Evolutionary conservation across 2,329 filamentous ascomycete species (phyloP).

Genomic region (Zelopaecilomyces penicillatus): DNA sequence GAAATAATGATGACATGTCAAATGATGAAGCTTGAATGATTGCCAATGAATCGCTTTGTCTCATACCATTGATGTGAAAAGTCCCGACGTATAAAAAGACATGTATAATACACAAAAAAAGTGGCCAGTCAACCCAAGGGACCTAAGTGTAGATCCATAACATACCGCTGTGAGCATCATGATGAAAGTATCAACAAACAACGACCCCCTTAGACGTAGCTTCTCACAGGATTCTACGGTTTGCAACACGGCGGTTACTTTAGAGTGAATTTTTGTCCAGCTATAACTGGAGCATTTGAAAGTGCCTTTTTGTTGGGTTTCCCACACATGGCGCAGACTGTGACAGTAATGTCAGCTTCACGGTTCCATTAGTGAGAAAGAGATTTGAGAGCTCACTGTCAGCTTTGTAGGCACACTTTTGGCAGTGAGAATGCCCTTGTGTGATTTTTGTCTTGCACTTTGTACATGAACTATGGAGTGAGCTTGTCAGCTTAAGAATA

Average conservation of each 20-base stretch:
- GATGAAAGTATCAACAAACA: too few species aligned
- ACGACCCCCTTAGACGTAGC: too few species aligned
- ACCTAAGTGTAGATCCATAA: too few species aligned
- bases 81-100: too few species aligned
- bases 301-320: slow-evolving; percentile 47
- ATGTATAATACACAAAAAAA: too few species aligned
- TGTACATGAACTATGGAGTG: slow-evolving; percentile 40
- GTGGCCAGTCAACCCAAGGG: too few species aligned
- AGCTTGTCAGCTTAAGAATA: too few species aligned
- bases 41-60: not conserved
- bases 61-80: too few species aligned
- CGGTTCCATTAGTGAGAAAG: not conserved
- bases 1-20: not conserved
- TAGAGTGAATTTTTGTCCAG: slow-evolving; percentile 54
- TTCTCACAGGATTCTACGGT: too few species aligned
- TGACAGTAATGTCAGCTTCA: slow-evolving; percentile 8
- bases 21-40: not conserved
- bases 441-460: slow-evolving; percentile 57
- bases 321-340: slow-evolving; percentile 57
- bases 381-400: slow-evolving; percentile 37
- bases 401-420: slow-evolving; percentile 54
- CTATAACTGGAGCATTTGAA: slow-evolving; percentile 42
- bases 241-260: slow-evolving; percentile 32
- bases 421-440: slow-evolving; percentile 51
- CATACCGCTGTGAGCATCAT: too few species aligned